These are phyloP conservation scores for Aspergillus texensis DNA, from an alignment of 2,329 filamentous ascomycete genomes.

Conservation along the genomic window DNA sequence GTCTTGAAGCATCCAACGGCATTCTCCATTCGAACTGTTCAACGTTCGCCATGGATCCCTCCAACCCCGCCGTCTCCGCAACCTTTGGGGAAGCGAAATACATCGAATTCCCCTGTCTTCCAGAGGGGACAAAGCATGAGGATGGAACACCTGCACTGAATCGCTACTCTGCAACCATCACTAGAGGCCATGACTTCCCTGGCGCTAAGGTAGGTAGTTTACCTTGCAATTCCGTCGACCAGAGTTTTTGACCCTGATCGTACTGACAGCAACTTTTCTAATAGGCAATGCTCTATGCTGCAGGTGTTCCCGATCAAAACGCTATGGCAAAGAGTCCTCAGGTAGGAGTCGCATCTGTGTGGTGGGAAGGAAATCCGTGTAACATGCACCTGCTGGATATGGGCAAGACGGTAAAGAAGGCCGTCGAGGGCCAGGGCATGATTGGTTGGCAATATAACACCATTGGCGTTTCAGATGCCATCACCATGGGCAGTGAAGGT, in stretches of 20 bases:
- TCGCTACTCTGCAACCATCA: constrained; percentile 81
- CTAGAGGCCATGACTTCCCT: constrained; percentile 84
- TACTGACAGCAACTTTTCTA: background rate
- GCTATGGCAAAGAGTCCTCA: constrained; percentile 90
- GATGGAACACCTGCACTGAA: constrained; percentile 73
- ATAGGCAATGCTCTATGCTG: constrained; percentile 92
- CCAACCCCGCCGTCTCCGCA: constrained; percentile 23
- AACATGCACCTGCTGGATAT: constrained; percentile 80
- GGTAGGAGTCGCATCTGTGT: constrained; percentile 86
- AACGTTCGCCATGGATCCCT: constrained; percentile 26
- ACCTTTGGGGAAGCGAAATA: constrained; percentile 53
- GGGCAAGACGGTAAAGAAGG: constrained; percentile 82
- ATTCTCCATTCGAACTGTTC: background rate
- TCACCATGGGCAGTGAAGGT: constrained; percentile 95
- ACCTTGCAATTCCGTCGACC: background rate
- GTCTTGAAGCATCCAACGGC: background rate
- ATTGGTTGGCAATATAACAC: constrained; percentile 95
- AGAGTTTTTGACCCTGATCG: background rate
- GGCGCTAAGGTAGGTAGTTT: constrained; percentile 70
- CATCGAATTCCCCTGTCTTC: constrained; percentile 60
- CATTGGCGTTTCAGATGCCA: constrained; percentile 84
- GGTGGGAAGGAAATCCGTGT: constrained; percentile 98
- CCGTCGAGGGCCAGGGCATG: constrained; percentile 80
- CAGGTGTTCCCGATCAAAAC: constrained; percentile 79
- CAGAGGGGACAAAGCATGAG: constrained; percentile 51